phyloP scores from a whole-genome alignment of 2,329 filamentous ascomycete species.

The Penicillium sp. region DNA sequence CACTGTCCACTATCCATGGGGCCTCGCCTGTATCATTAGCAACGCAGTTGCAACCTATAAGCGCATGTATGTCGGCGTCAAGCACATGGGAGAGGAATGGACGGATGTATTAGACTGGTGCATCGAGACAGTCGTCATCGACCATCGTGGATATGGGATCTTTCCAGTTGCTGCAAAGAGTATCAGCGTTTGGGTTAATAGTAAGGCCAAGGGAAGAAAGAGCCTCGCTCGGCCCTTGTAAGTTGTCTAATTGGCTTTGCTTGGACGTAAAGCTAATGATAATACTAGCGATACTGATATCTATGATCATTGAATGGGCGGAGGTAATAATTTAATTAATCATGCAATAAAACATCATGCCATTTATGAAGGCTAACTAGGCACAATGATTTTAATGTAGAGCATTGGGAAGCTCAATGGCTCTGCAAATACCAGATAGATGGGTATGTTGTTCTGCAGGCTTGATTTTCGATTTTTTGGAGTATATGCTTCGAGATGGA shows the following conservation, averaged over 20 bases:
- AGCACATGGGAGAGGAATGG: constrained; percentile 62
- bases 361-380: not conserved
- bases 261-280: not conserved
- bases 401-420: not conserved
- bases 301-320: not conserved
- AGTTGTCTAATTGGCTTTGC: constrained; percentile 18
- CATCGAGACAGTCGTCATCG: constrained; percentile 58
- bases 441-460: not conserved
- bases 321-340: not conserved
- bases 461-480: not conserved
- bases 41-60: constrained; percentile 52
- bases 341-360: not conserved
- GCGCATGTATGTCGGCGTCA: constrained; percentile 62
- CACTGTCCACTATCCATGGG: constrained; percentile 49
- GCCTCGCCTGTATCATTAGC: constrained; percentile 59
- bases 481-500: not conserved
- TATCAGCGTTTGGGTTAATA: constrained; percentile 63
- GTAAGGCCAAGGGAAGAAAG: constrained; percentile 53
- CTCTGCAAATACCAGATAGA: not conserved
- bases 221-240: constrained; percentile 45
- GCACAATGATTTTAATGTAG: not conserved
- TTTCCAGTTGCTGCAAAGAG: constrained; percentile 58
- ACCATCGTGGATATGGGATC: constrained; percentile 57
- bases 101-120: constrained; percentile 61
- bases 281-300: constrained; percentile 13